Conservation (phyloP, 2,329 filamentous ascomycete species). For the Alternaria panax region DNA sequence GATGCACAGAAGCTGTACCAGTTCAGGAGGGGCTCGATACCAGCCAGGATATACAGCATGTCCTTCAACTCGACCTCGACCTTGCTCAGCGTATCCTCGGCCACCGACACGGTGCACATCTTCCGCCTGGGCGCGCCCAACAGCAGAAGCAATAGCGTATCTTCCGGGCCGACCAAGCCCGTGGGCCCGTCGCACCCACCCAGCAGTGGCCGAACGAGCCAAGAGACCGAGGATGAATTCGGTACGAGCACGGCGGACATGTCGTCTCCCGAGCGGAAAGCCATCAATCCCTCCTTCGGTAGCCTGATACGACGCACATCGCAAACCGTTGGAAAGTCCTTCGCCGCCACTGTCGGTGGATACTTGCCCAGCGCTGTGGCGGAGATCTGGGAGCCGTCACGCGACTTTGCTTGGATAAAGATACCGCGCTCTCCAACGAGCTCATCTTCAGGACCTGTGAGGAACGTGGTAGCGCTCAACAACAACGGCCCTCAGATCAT, state of each 20-base stretch:
- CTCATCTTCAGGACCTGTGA: constrained; percentile 62
- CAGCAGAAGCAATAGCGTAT: constrained; percentile 46
- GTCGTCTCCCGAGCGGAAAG: constrained; percentile 45
- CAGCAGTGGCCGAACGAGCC: constrained; percentile 53
- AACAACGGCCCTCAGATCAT: constrained; percentile 94
- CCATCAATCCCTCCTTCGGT: constrained; percentile 77
- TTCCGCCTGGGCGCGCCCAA: constrained; percentile 71
- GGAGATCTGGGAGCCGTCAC: constrained; percentile 94
- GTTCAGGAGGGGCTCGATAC: constrained; percentile 93
- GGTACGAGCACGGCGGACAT: constrained; percentile 47
- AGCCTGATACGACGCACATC: constrained; percentile 94
- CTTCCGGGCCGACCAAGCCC: constrained; percentile 33
- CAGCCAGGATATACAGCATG: constrained; percentile 97
- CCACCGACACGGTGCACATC: constrained; percentile 95
- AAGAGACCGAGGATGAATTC: constrained; percentile 52
- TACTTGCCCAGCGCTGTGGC: constrained; percentile 94
- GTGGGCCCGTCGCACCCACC: constrained; percentile 46
- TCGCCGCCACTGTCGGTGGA: constrained; percentile 87
- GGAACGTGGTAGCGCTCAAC: constrained; percentile 97
- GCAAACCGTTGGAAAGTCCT: constrained; percentile 87
- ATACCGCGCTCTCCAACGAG: constrained; percentile 70
- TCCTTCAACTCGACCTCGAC: constrained; percentile 96
- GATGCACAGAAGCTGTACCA: constrained; percentile 93
- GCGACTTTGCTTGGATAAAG: constrained; percentile 97
- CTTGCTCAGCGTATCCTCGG: constrained; percentile 91